Base-by-base conservation (phyloP, 352 stramenopile species). In the Phytophthora syringae region DNA sequence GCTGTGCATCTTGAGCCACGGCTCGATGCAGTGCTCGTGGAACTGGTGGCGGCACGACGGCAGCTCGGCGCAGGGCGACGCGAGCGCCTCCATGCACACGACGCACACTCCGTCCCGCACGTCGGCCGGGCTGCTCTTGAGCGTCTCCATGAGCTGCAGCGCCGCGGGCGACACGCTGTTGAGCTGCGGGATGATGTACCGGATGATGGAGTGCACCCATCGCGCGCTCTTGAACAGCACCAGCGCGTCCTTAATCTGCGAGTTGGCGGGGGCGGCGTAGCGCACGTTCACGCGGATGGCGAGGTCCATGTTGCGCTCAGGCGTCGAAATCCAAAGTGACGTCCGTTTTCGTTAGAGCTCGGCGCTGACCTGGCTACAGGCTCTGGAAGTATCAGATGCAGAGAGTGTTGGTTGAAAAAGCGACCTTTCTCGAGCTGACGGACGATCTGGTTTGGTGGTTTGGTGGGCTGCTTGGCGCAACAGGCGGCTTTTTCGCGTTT, bases 181-280 rank as follows among this genome's bases (percentile, higher is more conserved):
- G 53, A 96, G 84, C 67, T 96, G 88, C 40, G 88, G 88, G 67
- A 96, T 91, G 60, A 96, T 96, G 77, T 94, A 94, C 15, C 83
- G 88, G 54, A 96, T 94, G 68, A 96, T 94, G n/a, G 84, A 94
- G 62, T 94, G 86, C 39, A 96, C 88, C 88, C 88, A 96, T 34
- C 88, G 88, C 60, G 86, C 77, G 61, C 86, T 94, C 83, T 96
- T 96, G 75, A 96, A 96, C 30, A 96, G 72, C 9, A 82, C 72
- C 51, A 96, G 65, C 52, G 83, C 88, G 73, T 96, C 88, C 65
- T 96, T 94, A 69, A 94, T 93, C 73, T 93, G 84, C 45, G 88
- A 94, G 67, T 96, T 86, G 56, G 79, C 79, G 30, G 88, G 88
- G 53, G 88, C 86, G 11, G 86, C 83, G 67, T 96, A 96, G 53